Conservation (phyloP, 257 asterid species). For the Gentiana dahurica region DNA sequence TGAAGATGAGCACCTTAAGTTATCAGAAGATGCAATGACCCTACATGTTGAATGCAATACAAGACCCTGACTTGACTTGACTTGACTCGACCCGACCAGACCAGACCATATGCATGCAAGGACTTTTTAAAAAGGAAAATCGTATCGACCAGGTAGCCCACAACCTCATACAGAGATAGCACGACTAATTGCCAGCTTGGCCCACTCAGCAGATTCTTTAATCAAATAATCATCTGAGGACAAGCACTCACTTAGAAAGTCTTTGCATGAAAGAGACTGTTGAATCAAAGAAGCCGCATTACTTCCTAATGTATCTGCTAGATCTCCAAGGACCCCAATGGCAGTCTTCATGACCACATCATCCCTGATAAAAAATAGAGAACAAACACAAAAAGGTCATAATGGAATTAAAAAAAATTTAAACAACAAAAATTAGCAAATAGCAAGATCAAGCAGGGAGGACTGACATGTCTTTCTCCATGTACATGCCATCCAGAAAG, state of each 20-base stretch:
- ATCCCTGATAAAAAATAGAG: slow-evolving; percentile 44
- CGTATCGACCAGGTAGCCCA: slow-evolving; percentile 29
- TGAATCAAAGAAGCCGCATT: slow-evolving; percentile 74
- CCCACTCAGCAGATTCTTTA: slow-evolving; percentile 93
- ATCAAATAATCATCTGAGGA: slow-evolving; percentile 82
- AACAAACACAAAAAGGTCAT: slow-evolving; percentile 2
- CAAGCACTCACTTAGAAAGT: slow-evolving; percentile 73
- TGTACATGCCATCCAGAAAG: slow-evolving; percentile 18
- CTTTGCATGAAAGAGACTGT: slow-evolving; percentile 71
- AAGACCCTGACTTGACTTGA: slow-evolving; percentile 42
- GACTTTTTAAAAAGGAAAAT: slow-evolving; percentile 23
- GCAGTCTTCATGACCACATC: slow-evolving; percentile 91
- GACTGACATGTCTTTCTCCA: slow-evolving; percentile 24
- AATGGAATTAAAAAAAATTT: not conserved
- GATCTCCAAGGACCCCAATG: slow-evolving; percentile 82
- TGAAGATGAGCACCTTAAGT: slow-evolving; percentile 37
- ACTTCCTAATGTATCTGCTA: slow-evolving; percentile 89
- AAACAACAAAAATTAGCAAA: not conserved
- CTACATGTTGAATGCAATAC: slow-evolving; percentile 43
- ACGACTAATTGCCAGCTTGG: slow-evolving; percentile 78
- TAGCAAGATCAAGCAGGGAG: not conserved
- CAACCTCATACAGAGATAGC: slow-evolving; percentile 40
- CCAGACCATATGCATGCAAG: slow-evolving; percentile 85
- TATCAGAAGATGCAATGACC: slow-evolving; percentile 57
- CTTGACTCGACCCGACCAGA: slow-evolving; percentile 20